Percentiles rank a stretch among this genome's conserved stretches.
phyloP scores from a whole-genome alignment of 2,329 filamentous ascomycete species.

The Emergomyces orientalis region DNA sequence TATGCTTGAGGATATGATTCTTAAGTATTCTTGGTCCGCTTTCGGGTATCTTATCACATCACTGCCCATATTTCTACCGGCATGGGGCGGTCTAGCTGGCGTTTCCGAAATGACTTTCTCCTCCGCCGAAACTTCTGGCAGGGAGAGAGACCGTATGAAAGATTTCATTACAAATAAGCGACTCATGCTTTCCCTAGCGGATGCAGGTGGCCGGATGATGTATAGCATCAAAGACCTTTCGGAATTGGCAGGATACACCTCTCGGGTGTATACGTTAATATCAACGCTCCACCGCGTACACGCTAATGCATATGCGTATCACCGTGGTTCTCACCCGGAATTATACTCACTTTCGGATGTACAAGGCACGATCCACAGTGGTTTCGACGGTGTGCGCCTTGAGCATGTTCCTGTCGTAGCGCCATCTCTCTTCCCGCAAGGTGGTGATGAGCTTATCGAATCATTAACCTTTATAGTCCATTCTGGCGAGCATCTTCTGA shows the following conservation, averaged over 20 bases:
- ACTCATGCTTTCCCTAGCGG: slow-evolving; percentile 91
- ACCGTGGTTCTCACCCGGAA: slow-evolving; percentile 59
- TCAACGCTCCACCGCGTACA: slow-evolving; percentile 90
- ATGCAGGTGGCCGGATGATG: slow-evolving; percentile 97
- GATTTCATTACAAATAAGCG: slow-evolving; percentile 99
- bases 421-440: slow-evolving; percentile 75
- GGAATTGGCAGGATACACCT: slow-evolving; percentile 91
- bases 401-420: slow-evolving; percentile 91
- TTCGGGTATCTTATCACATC: slow-evolving; percentile 93
- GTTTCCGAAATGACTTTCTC: slow-evolving; percentile 52
- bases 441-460: slow-evolving; percentile 84
- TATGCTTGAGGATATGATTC: slow-evolving; percentile 93
- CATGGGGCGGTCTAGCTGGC: slow-evolving; percentile 80
- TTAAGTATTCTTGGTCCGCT: slow-evolving; percentile 98
- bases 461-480: slow-evolving; percentile 82
- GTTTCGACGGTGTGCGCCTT: slow-evolving; percentile 86
- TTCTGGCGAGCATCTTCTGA: slow-evolving; percentile 83
- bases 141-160: slow-evolving; percentile 84
- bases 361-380: slow-evolving; percentile 86
- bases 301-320: slow-evolving; percentile 72
- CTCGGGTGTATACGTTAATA: slow-evolving; percentile 88
- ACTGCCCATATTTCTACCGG: slow-evolving; percentile 84
- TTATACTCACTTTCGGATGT: slow-evolving; percentile 83
- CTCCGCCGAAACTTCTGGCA: slow-evolving; percentile 38
- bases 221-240: slow-evolving; percentile 98